Base-by-base conservation (phyloP, 1,284 basidiomycete species). In the Microbotryomycetes sp. region DNA sequence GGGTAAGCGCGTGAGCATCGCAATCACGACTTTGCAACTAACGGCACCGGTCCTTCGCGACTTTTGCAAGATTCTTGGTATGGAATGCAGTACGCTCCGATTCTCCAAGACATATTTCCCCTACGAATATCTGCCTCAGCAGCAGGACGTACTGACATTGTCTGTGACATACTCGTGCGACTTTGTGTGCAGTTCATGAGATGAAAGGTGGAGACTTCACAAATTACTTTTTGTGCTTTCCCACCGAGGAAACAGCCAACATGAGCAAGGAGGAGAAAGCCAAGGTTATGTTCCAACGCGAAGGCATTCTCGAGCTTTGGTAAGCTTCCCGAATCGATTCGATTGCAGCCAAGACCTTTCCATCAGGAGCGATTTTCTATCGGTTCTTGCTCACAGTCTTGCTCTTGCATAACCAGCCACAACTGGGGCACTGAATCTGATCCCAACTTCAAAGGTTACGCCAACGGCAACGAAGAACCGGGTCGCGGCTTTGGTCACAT, bases 291-390 rank as follows among this genome's bases (percentile, higher is more conserved):
- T 73, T 74, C 31, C 64, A 65, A 51, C 70, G 77, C 42, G 74
- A 78, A 84, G 86, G 87, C 59, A 79, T 92, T 60, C 83, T 93
- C 63, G 91, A 93, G 76, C 82, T 93, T 54, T 91, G 88, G 12
- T 86, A 89, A 79, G 92, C 92, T 79, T 36, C 2, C 52, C 14
- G 23, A 16, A 9, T 1, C 36, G 1, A 7, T 12, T 22, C 22
- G 2, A 4, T 30, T 23, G 45, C 4, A n/a, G n/a, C n/a, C n/a
- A n/a, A n/a, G n/a, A n/a, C n/a, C n/a, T n/a, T n/a, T 9, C 3
- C 26, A 30, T 26, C 87, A 89, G 75, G 89, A 22, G n/a, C 54
- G 16, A n/a, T n/a, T 26, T 32, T 36, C 16, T 23, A 16, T 32
- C 19, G 26, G 2, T 12, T 1, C 49, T 49, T 28, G 1, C 3